Base-by-base conservation (phyloP, 441 rosid species). In the Breynia disticha region DNA sequence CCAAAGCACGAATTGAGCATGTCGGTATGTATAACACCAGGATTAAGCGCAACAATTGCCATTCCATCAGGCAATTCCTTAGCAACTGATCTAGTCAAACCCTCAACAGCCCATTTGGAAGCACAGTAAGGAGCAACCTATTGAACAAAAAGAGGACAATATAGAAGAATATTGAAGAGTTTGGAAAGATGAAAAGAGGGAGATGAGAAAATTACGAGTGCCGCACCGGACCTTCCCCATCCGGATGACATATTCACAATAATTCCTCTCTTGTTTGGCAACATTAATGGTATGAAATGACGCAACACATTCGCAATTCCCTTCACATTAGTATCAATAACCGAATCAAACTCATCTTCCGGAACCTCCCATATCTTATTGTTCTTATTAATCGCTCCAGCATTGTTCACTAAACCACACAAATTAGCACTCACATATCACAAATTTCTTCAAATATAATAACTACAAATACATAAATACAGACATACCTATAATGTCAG, bases 111-210 rank as follows among this genome's bases (percentile, higher is more conserved):
- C 98, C 97, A 91, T 75, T 91, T 91, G 0, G 98, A 91, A 37
- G 98, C 97, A 74, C 97, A 91, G 76, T 91, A 91, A 53, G 97
- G 98, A 46, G 98, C 94, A 61, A 91, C 97, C 98, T 91, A 65
- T 56, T 67, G 11, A 43, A 49, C 22, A 12, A 20, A 54, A 17
- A n/a, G n/a, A n/a, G n/a, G n/a, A n/a, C n/a, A n/a, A n/a, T n/a
- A n/a, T n/a, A n/a, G n/a, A n/a, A n/a, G n/a, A n/a, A n/a, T n/a
- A n/a, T n/a, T n/a, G n/a, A n/a, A n/a, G n/a, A n/a, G n/a, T n/a
- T n/a, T n/a, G n/a, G n/a, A n/a, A n/a, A n/a, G n/a, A n/a, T n/a
- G n/a, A n/a, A n/a, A n/a, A n/a, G n/a, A n/a, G n/a, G 22, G 19
- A 59, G 17, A 52, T 7, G 46, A 52, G 39, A 53, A 51, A 67